Base-by-base conservation (phyloP, 495 filamentous ascomycete species). In the Xylaria nigripes region DNA sequence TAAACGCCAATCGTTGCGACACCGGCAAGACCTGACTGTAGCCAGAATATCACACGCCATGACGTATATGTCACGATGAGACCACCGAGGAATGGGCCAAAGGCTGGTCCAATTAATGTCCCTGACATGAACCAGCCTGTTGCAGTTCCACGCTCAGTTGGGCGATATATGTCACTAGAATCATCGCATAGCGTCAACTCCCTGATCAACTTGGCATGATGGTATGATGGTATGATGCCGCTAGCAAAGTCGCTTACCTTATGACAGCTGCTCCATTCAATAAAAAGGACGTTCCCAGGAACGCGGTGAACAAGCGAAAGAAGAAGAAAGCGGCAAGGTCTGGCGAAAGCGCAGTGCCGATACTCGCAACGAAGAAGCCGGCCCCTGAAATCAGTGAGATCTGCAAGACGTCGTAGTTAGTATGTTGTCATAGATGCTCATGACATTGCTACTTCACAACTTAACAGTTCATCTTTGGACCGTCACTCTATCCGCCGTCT, bases 31-130 rank as follows among this genome's bases (percentile, higher is more conserved):
- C 76, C 84, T 9, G 82, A 77, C 61, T 88, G 84, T 13, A 88
- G 75, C 81, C 84, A 88, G 71, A 88, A 87, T 27, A 88, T 83
- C 32, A 76, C 77, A 25, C 84, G 68, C 86, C 86, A 89, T 6
- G 78, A 77, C 15, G 74, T 69, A 66, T 79, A 88, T 0, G 82
- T 88, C 15, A 87, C 83, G 43, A 89, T 85, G 38, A 87, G 79
- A 25, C 81, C 82, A 8, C 80, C 80, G 22, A 83, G 59, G 57
- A 87, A 84, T 3, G 86, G 85, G 8, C 85, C 85, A 16, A 88
- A 68, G 19, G 85, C 84, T 21, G 86, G 86, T 0, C 86, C 86
- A 48, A 86, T 80, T 1, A 89, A 68, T 9, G 85, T 86, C 4
- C 84, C 85, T 0, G 76, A 80, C 10, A 87, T 65, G 59, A 86